Evolutionary conservation across 1,284 basidiomycete genomes (phyloP), one percentile per base, ranked within the genome.

Genomic region (Ganoderma lucidum): DNA sequence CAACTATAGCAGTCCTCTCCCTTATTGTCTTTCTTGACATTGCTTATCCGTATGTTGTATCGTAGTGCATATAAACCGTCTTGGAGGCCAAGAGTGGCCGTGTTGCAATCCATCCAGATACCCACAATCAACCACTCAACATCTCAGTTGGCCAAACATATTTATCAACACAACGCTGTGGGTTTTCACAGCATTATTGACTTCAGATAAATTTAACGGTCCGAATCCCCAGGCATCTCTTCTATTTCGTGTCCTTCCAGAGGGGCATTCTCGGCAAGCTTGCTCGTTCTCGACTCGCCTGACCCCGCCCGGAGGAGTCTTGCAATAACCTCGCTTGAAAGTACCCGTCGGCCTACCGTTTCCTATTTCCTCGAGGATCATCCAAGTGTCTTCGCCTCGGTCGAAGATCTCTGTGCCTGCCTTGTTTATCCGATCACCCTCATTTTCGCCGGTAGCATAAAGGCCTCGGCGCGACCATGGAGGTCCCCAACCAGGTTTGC

Each of bases 281-380:
- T 15, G 15, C 28, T 9, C 61, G 59, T 17, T 6, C 41, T 28
- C 19, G 53, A 37, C 42, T 65, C 69, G 59, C 63, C 59, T 70
- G 69, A 73, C 67, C 65, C 19, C 48, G 42, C 68, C 44, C 72
- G 70, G 70, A 60, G 55, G 64, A 69, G 72, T 63, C 66, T 56
- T 73, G 70, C 70, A 67, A 70, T 48, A 73, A 73, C 63, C 51
- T 73, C 72, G 72, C 72, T 71, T 9, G 61, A 63, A 51, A 37
- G 23, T 23, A 23, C 23, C 23, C 39, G 32, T 60, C 41, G 41
- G 66, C 37, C 59, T 23, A 55, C 42, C 45, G 23, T 37, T 23
- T 51, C 3, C 6, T 32, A 65, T 73, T 66, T 48, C 51, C 61
- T 73, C 64, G 23, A 55, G 30, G 19, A 39, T 51, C 23, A 19